phyloP scores from a whole-genome alignment of 1,139 yeast species.

The Blastobotrys indianensis region DNA sequence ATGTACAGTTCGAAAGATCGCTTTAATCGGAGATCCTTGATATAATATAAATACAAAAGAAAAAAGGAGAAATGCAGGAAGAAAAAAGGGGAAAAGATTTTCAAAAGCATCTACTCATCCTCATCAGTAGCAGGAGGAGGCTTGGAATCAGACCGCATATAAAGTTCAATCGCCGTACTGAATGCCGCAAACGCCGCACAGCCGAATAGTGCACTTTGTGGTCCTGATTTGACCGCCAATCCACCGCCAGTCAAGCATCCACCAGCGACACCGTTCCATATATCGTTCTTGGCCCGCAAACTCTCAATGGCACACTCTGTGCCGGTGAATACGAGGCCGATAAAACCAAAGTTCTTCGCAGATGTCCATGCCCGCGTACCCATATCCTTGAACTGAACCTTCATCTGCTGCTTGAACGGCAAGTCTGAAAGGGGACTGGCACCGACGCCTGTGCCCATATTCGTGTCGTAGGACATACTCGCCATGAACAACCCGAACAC shows the following conservation, averaged over 20 bases:
- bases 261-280: conserved; percentile 86
- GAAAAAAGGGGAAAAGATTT: no score
- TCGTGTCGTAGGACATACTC: conserved; percentile 77
- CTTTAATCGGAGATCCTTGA: no score
- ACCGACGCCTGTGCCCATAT: conserved; percentile 49
- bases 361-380: conserved; percentile 77
- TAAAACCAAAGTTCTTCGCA: conserved; percentile 92
- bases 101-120: conserved; percentile 48
- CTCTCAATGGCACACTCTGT: conserved; percentile 86
- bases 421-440: conserved; percentile 56
- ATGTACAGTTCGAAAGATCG: not conserved
- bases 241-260: conserved; percentile 95
- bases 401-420: conserved; percentile 91
- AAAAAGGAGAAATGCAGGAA: not conserved
- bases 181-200: conserved; percentile 98
- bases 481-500: conserved; percentile 97
- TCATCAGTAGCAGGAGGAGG: conserved; percentile 87
- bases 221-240: conserved; percentile 85
- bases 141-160: conserved; percentile 79
- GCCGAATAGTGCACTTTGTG: conserved; percentile 84
- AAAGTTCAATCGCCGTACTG: conserved; percentile 86
- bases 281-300: conserved; percentile 84
- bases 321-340: conserved; percentile 90
- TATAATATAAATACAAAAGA: not conserved
- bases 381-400: conserved; percentile 87